Conservation (phyloP, 805 yeast genomes). For the Torulaspora gathmanii region DNA sequence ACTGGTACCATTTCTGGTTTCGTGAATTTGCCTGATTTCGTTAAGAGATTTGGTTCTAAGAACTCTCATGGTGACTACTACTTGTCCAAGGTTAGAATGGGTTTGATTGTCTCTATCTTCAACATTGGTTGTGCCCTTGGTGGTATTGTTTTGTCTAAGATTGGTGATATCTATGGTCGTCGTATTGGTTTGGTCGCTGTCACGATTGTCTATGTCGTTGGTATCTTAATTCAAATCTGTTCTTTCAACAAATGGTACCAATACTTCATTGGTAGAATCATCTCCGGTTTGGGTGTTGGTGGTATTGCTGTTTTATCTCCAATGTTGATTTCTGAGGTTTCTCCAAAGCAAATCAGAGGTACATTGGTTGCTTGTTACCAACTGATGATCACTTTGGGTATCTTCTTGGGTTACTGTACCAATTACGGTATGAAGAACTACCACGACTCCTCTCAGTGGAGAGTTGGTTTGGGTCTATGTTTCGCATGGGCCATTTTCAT, state of each 20-base stretch:
- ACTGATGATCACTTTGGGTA: constrained; percentile 68
- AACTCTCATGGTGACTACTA: constrained; percentile 31
- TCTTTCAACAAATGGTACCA: constrained; percentile 59
- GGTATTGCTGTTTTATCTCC: constrained; percentile 73
- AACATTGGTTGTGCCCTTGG: constrained; percentile 77
- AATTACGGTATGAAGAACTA: constrained; percentile 51
- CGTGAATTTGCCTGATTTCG: constrained; percentile 53
- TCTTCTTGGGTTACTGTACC: constrained; percentile 72
- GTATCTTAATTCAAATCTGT: constrained; percentile 65
- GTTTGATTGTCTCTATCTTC: constrained; percentile 57
- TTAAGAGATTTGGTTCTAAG: constrained; percentile 48
- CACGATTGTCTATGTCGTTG: constrained; percentile 61
- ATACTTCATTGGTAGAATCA: constrained; percentile 61
- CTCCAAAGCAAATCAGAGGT: constrained; percentile 54
- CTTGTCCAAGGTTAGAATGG: constrained; percentile 53
- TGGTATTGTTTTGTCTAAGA: constrained; percentile 53
- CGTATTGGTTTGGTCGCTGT: constrained; percentile 57
- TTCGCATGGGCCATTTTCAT: constrained; percentile 43
- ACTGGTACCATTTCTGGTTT: constrained; percentile 76
- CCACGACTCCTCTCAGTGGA: constrained; percentile 56
- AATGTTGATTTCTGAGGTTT: constrained; percentile 51
- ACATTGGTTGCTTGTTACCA: constrained; percentile 67
- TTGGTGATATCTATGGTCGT: constrained; percentile 64
- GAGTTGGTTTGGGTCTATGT: constrained; percentile 61
- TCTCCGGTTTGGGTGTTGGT: constrained; percentile 78